Conservation (phyloP, 257 asterid species). For the Haberlea rhodopensis region DNA sequence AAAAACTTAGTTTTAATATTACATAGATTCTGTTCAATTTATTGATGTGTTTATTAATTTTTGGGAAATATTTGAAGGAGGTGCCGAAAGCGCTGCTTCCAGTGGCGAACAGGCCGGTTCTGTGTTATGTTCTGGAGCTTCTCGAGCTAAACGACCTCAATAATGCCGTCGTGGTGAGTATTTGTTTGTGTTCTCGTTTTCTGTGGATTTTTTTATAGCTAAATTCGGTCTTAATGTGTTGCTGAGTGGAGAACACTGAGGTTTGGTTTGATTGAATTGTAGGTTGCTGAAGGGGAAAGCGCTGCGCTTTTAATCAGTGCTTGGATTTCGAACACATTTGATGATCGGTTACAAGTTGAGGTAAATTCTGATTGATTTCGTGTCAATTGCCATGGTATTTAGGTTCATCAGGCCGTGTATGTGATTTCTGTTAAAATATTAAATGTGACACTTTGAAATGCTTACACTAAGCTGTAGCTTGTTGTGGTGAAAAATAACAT, state of each 20-base stretch:
- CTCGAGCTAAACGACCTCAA: constrained; percentile 73
- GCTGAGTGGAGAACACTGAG: constrained; percentile 18
- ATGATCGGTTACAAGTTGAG: constrained; percentile 90
- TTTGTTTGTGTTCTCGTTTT: not conserved
- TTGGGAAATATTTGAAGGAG: constrained; percentile 46
- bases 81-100: constrained; percentile 89
- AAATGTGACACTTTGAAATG: not conserved
- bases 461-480: not conserved
- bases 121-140: constrained; percentile 79
- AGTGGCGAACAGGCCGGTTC: constrained; percentile 80
- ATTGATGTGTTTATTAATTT: not conserved
- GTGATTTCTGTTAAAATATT: constrained; percentile 7
- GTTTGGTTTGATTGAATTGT: not conserved
- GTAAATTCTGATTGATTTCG: constrained; percentile 31
- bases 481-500: not conserved
- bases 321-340: constrained; percentile 82
- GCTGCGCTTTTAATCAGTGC: constrained; percentile 83
- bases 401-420: not conserved
- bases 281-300: constrained; percentile 91
- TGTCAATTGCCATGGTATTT: not conserved
- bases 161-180: constrained; percentile 73
- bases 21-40: not conserved
- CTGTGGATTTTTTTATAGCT: not conserved
- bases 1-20: no score
- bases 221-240: constrained; percentile 22